Base-by-base conservation (phyloP, 2,329 filamentous ascomycete species). In the Cordyceps pruinosa region DNA sequence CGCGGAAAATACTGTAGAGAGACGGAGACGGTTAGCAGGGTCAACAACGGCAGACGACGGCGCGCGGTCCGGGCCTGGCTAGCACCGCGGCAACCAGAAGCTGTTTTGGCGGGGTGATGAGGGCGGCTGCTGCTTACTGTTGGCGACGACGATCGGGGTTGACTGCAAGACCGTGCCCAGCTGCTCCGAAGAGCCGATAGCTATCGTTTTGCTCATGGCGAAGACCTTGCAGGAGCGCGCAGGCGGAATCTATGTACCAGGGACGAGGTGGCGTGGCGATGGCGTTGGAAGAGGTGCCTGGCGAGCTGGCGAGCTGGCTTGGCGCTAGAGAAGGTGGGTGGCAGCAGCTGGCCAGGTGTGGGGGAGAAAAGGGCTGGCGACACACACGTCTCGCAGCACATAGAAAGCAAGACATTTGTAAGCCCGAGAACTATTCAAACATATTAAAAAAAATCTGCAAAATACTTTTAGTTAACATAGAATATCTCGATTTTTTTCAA, bases 71-170 rank as follows among this genome's bases (percentile, higher is more conserved):
- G 8, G 10, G 37, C 12, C n/a, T n/a, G 25, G 57, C 58, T 44
- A 58, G 53, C 42, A 52, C 26, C 19, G 60, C 66, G 53, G n/a
- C 34, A 44, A 45, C 28, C 46, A 54, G 48, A 45, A 23, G 52
- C 46, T 47, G 32, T 39, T 45, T 45, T 17, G 42, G 52, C 23
- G 49, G 44, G 47, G 59, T 58, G 61, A 55, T 59, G 60, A 56
- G 58, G 44, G 51, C n/a, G 45, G 45, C n/a, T 32, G 41, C 48
- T 46, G 79, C 89, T 81, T 77, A 96, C 91, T 97, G 75, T 96
- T 89, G 67, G 87, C 86, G 56, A 97, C 86, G 42, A 97, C 89
- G 59, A 96, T 83, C 63, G 82, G 84, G 34, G 89, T 91, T 56
- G 81, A 84, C 60, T 81, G 81, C 60, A 96, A 79, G 60, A 94